Conservation (phyloP, 2,329 filamentous ascomycete genomes). For the Pseudogymnoascus sp. region DNA sequence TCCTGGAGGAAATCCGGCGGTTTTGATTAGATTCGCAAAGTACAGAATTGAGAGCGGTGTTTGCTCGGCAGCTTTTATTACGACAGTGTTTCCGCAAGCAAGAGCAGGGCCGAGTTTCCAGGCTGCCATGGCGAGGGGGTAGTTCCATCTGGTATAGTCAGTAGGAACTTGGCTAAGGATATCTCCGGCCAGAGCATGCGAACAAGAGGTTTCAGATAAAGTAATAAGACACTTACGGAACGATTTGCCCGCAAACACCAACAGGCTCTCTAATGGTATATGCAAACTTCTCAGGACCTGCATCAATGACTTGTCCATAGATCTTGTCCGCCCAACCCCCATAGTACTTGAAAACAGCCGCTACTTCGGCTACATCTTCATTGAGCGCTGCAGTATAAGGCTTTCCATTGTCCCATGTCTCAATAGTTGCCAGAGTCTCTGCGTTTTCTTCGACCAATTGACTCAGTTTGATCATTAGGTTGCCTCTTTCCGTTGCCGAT, state of each 20-base stretch:
- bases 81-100: too few species aligned
- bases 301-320: slow-evolving; percentile 67
- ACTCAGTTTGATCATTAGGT: too few species aligned
- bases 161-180: too few species aligned
- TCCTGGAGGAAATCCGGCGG: slow-evolving; percentile 51
- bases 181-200: too few species aligned
- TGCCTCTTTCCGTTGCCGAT: too few species aligned
- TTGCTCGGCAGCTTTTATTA: slow-evolving; percentile 61
- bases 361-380: slow-evolving; percentile 56
- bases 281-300: slow-evolving; percentile 61
- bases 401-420: slow-evolving; percentile 79
- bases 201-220: too few species aligned
- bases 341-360: slow-evolving; percentile 62
- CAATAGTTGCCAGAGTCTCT: slow-evolving; percentile 43
- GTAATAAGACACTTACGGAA: slow-evolving; percentile 36
- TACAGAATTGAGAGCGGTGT: slow-evolving; percentile 51
- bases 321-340: slow-evolving; percentile 76
- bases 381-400: slow-evolving; percentile 55
- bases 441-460: too few species aligned
- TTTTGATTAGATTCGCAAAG: slow-evolving; percentile 44
- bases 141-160: slow-evolving; percentile 48
- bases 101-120: slow-evolving; percentile 58
- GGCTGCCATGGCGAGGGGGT: slow-evolving; percentile 60
- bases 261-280: slow-evolving; percentile 72
- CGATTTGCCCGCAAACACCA: slow-evolving; percentile 68